Conservation (phyloP, 441 rosid genomes). For the Gossypium armourianum region DNA sequence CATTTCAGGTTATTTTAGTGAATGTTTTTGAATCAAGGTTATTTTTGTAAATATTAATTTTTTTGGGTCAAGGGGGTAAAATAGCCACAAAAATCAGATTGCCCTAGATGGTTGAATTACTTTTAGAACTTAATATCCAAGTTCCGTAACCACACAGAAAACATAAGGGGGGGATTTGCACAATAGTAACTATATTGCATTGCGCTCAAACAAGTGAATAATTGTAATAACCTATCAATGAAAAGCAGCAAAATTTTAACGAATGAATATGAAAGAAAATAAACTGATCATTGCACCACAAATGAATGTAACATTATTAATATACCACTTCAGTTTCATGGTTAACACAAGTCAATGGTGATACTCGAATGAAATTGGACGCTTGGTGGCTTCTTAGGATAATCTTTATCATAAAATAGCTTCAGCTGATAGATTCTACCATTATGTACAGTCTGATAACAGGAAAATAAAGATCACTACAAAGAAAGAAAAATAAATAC, state of each 20-base stretch:
- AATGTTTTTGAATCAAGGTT: no score
- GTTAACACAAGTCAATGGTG: constrained; percentile 81
- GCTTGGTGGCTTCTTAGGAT: constrained; percentile 91
- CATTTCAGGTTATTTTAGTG: no score
- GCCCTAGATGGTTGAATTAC: neutral
- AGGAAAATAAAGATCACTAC: neutral
- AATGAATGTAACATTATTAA: neutral
- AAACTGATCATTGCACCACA: neutral
- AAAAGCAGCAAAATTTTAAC: neutral
- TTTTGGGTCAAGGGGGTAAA: no score
- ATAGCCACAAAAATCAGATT: neutral
- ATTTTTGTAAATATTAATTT: no score
- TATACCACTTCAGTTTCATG: constrained; percentile 91
- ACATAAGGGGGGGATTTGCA: neutral
- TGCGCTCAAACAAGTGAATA: neutral
- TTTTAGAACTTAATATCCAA: neutral
- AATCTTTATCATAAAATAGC: constrained; percentile 94
- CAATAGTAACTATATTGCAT: neutral
- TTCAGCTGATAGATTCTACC: constrained; percentile 93
- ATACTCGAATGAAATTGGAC: constrained; percentile 86
- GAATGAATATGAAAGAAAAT: neutral
- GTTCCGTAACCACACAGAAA: neutral
- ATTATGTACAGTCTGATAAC: constrained; percentile 72
- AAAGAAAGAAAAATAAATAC: neutral
- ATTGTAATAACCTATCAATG: neutral